phyloP scores from a whole-genome alignment of 2,329 filamentous ascomycete species.

The Chrysoporthe deuterocubensis region DNA sequence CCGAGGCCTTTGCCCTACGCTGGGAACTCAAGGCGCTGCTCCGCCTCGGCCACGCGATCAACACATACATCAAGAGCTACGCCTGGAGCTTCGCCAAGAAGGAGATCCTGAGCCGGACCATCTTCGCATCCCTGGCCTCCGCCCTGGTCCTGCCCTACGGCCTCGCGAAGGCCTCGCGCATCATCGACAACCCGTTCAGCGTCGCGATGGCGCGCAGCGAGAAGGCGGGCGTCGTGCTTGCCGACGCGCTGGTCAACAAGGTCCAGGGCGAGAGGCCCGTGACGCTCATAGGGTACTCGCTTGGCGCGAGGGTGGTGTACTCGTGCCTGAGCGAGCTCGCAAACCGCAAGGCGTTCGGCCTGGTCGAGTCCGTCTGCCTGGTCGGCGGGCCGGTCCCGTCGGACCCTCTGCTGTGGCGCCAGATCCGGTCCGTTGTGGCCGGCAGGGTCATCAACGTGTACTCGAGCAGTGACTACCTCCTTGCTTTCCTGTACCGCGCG shows the following conservation, averaged over 20 bases:
- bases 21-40: slow-evolving; percentile 82
- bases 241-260: slow-evolving; percentile 80
- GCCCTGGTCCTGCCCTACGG: slow-evolving; percentile 71
- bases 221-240: slow-evolving; percentile 79
- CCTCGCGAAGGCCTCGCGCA: slow-evolving; percentile 67
- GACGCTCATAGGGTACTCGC: slow-evolving; percentile 79
- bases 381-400: slow-evolving; percentile 82
- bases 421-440: slow-evolving; percentile 76
- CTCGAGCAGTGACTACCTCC: slow-evolving; percentile 83
- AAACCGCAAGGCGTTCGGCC: slow-evolving; percentile 77
- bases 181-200: slow-evolving; percentile 82
- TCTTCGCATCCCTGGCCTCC: slow-evolving; percentile 69
- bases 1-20: slow-evolving; percentile 82
- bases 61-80: slow-evolving; percentile 71
- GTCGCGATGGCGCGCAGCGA: slow-evolving; percentile 76
- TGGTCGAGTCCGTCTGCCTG: slow-evolving; percentile 82
- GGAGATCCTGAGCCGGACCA: slow-evolving; percentile 75
- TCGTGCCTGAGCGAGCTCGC: slow-evolving; percentile 78
- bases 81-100: slow-evolving; percentile 76
- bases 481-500: slow-evolving; percentile 85
- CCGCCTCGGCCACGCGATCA: slow-evolving; percentile 74
- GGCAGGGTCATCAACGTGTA: slow-evolving; percentile 87
- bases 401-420: slow-evolving; percentile 72
- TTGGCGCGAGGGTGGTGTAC: slow-evolving; percentile 83
- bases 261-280: slow-evolving; percentile 83